Conservation (phyloP, 2,329 filamentous ascomycete genomes). For the Botrytis paeoniae region DNA sequence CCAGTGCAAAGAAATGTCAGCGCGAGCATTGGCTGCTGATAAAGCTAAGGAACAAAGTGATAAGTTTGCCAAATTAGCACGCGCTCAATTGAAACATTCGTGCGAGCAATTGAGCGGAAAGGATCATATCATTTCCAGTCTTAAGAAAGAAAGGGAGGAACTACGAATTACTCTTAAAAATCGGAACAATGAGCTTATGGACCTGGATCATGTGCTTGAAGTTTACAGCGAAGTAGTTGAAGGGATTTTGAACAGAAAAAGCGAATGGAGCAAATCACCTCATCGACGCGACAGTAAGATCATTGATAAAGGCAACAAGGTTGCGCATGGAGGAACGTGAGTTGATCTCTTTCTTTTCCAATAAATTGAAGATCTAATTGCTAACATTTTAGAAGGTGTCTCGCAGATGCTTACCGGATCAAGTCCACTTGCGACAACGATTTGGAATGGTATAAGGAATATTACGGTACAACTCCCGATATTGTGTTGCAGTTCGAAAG, state of each 20-base stretch:
- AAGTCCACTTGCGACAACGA: not conserved
- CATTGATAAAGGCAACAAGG: not conserved
- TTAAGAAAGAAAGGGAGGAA: not conserved
- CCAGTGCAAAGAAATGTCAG: not conserved
- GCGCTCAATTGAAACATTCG: not conserved
- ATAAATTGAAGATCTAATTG: not conserved
- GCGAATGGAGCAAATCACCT: not conserved
- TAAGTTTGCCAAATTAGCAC: not conserved
- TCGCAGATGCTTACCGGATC: not conserved
- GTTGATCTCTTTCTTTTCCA: not conserved
- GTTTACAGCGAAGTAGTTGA: not conserved
- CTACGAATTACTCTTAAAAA: not conserved
- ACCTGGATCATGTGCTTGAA: not conserved
- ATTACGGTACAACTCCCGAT: not conserved
- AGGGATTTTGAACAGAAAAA: not conserved
- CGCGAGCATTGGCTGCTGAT: not conserved
- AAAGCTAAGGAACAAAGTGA: not conserved
- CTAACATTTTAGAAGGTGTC: not conserved
- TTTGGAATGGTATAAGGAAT: not conserved
- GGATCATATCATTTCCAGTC: not conserved
- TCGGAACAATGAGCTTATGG: not conserved
- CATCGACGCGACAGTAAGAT: not conserved
- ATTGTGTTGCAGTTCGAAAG: not conserved
- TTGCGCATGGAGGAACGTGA: conserved; percentile 5
- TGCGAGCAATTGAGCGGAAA: no score